phyloP scores from a whole-genome alignment of 108 stramenopile species.

The Mayamaea pseudoterrestris region DNA sequence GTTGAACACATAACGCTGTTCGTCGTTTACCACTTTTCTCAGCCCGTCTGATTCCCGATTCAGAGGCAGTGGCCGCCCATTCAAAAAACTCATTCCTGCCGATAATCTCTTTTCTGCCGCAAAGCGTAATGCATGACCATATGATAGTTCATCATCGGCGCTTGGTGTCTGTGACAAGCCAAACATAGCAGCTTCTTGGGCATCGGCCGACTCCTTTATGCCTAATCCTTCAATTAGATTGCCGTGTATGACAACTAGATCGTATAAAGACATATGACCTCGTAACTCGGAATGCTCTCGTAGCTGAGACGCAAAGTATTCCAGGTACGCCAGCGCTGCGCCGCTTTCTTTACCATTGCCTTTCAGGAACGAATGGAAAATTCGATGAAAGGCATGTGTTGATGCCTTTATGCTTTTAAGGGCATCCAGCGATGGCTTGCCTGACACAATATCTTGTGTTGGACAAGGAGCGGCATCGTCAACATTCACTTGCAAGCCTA shows the following conservation, averaged over 20 bases:
- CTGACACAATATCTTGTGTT: conserved; percentile 4
- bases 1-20: conserved; percentile 38
- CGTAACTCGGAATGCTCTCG: not conserved
- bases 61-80: conserved; percentile 64
- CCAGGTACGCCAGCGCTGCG: conserved; percentile 13
- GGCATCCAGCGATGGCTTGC: not conserved
- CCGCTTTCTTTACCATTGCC: conserved; percentile 4
- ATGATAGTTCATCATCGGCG: conserved; percentile 15
- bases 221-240: conserved; percentile 22
- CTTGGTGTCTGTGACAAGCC: not conserved
- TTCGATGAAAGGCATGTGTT: conserved; percentile 25
- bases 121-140: conserved; percentile 40
- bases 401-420: conserved; percentile 10
- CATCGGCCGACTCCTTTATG: conserved; percentile 1
- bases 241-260: conserved; percentile 20
- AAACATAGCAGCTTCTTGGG: conserved; percentile 1
- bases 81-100: conserved; percentile 72
- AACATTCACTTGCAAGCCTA: conserved; percentile 8
- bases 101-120: conserved; percentile 37
- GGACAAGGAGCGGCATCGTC: conserved; percentile 24
- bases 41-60: conserved; percentile 18
- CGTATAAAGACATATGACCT: conserved; percentile 9
- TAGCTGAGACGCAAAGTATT: conserved; percentile 7
- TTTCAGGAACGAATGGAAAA: conserved; percentile 10
- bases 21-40: conserved; percentile 40